A percentile compares a stretch with the other conserved stretches of the same genome.
Evolutionary conservation across 1,139 yeast species (phyloP).

Genomic region (Kodamaea plutei): DNA sequence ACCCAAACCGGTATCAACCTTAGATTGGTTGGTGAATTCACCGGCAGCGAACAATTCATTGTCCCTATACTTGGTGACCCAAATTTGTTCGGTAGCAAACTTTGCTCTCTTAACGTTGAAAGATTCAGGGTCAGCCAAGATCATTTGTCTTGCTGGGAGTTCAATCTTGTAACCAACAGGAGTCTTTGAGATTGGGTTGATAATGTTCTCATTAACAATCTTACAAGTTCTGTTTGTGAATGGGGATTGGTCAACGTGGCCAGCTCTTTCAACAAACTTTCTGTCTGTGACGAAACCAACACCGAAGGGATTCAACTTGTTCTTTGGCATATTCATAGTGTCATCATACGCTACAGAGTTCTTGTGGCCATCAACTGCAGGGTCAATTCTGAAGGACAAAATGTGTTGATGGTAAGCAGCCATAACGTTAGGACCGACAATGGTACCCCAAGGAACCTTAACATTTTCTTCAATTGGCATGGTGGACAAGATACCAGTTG

Average conservation of each 20-base stretch:
- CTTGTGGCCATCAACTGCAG: conserved; percentile 81
- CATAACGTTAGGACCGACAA: conserved; percentile 80
- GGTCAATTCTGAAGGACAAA: conserved; percentile 79
- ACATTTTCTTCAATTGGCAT: conserved; percentile 80
- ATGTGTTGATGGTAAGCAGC: conserved; percentile 91
- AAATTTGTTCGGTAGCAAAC: conserved; percentile 69
- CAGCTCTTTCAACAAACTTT: conserved; percentile 65
- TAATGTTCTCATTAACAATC: conserved; percentile 71
- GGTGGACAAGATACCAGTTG: conserved; percentile 81
- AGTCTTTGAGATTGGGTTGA: conserved; percentile 69
- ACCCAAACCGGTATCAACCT: conserved; percentile 58
- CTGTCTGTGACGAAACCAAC: conserved; percentile 71
- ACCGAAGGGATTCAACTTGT: conserved; percentile 61
- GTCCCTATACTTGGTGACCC: conserved; percentile 74
- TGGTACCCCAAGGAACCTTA: conserved; percentile 78
- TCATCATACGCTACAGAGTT: conserved; percentile 78
- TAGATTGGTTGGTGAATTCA: conserved; percentile 74
- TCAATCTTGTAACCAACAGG: conserved; percentile 82
- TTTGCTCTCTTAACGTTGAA: conserved; percentile 63
- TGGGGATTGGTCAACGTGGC: conserved; percentile 71
- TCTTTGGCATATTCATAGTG: conserved; percentile 58
- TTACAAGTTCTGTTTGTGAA: conserved; percentile 74
- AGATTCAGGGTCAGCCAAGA: conserved; percentile 62
- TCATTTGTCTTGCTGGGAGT: conserved; percentile 75
- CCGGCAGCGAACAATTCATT: conserved; percentile 72